Base-by-base conservation (phyloP, 768 basidiomycete genomes). In the Paxillus involutus region DNA sequence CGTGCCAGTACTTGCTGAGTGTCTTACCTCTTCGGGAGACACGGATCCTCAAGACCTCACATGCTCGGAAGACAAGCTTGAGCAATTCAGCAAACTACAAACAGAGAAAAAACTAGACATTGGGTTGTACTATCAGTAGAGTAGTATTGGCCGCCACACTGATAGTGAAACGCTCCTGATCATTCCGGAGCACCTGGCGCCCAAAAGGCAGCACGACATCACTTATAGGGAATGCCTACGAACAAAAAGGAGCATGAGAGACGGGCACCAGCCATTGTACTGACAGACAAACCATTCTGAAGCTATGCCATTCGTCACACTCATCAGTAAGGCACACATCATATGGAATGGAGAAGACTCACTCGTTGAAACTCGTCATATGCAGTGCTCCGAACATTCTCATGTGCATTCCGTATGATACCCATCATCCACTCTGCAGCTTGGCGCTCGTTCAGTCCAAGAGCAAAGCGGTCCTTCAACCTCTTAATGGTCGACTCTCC, bases 311-410 rank as follows among this genome's bases (percentile, higher is more conserved):
- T 35, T 19, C 11, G 32, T 11, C 32, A 11, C 11, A 26, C 3
- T 39, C 16, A 43, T 60, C 42, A 63, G 44, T 37, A 24, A 47
- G n/a, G 48, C 21, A 42, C 7, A 19, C 3, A 55, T 35, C 62
- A 59, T 21, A 12, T 16, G 42, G 43, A 44, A 32, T 30, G 37
- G 14, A 44, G 43, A 52, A 0, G 26, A 47, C 89, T 67, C 59
- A 91, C 90, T 69, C 90, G 74, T 72, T 97, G 94, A 76, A 96
- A 99, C 65, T 94, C 92, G 64, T 98, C 97, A 63, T 99, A 98
- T 0, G 89, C 89, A 7, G 89, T 94, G 64, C 91, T 94, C 61
- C 96, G 78, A 52, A 93, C 80, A 67, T 98, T 98, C 75, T 98
- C 95, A 64, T 95, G 90, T 1, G 97, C 97, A 64, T 98, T 95